phyloP scores from a whole-genome alignment of 768 basidiomycete species.

The Podaxis sp. region DNA sequence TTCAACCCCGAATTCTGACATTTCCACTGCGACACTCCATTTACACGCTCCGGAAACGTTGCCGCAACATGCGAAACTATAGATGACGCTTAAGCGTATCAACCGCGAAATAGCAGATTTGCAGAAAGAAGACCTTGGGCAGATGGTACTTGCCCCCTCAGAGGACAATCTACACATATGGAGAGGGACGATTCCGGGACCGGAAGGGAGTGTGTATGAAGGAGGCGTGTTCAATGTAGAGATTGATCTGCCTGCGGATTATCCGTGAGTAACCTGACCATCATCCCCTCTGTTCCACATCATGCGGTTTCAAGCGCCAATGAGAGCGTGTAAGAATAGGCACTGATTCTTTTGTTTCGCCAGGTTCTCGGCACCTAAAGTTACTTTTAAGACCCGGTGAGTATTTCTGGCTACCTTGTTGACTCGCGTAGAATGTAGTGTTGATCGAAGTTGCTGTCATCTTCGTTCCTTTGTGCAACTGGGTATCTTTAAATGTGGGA shows the following conservation, averaged over 20 bases:
- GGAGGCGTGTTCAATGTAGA: slow-evolving; percentile 71
- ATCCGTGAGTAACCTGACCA: slow-evolving; percentile 65
- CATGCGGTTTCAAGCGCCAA: slow-evolving; percentile 2
- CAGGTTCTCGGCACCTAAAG: slow-evolving; percentile 78
- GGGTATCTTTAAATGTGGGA: background rate
- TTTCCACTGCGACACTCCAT: background rate
- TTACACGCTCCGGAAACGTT: background rate
- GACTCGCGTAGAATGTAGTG: background rate
- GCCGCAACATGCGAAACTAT: background rate
- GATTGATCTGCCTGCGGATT: slow-evolving; percentile 64
- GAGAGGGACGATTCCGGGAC: slow-evolving; percentile 77
- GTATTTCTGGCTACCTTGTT: slow-evolving; percentile 12
- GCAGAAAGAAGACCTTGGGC: slow-evolving; percentile 78
- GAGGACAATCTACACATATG: slow-evolving; percentile 66
- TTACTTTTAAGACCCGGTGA: slow-evolving; percentile 70
- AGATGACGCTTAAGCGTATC: slow-evolving; percentile 76
- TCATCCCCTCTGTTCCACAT: too few relatives aligned
- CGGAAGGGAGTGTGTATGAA: slow-evolving; percentile 79
- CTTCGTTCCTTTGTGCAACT: background rate
- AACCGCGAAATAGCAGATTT: slow-evolving; percentile 78
- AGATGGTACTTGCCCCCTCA: slow-evolving; percentile 62
- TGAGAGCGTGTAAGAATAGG: background rate
- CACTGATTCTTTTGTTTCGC: background rate
- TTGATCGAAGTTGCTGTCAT: background rate
- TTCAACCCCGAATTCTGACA: background rate